Percentiles rank a stretch among this genome's conserved stretches.
Conservation (phyloP, 352 stramenopile genomes). For the Globisporangium carolinianum region DNA sequence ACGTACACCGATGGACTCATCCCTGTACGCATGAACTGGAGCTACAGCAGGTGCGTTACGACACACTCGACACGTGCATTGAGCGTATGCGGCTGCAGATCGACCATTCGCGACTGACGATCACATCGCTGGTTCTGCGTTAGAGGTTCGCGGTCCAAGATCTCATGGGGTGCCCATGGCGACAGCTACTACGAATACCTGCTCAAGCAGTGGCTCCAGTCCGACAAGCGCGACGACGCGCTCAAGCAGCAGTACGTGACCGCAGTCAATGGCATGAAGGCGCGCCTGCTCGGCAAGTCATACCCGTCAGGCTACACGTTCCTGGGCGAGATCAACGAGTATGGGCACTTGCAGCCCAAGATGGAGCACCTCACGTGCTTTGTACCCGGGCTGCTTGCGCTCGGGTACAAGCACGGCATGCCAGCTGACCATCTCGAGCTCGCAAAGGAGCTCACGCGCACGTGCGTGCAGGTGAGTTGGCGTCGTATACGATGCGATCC, state of each 20-base stretch:
- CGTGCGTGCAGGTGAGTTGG: conserved; percentile 53
- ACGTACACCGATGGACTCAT: conserved; percentile 36
- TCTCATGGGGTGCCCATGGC: conserved; percentile 49
- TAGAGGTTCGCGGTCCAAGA: conserved; percentile 13
- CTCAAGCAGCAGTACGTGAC: conserved; percentile 45
- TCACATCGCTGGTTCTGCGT: too few species aligned
- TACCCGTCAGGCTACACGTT: conserved; percentile 32
- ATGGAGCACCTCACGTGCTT: conserved; percentile 90
- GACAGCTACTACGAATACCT: conserved; percentile 79
- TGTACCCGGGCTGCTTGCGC: conserved; percentile 70
- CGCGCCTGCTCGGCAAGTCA: conserved; percentile 28
- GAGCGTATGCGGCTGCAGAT: background rate
- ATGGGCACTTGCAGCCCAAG: conserved; percentile 18
- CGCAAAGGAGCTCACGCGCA: conserved; percentile 62
- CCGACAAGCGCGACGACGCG: conserved; percentile 35
- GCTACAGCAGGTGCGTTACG: conserved; percentile 14
- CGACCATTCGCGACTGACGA: background rate
- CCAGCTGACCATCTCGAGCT: conserved; percentile 46
- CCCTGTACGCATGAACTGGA: conserved; percentile 32
- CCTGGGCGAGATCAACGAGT: conserved; percentile 29
- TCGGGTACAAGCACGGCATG: conserved; percentile 57
- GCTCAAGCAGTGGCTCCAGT: conserved; percentile 67
- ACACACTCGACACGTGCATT: too few species aligned
- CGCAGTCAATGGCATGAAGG: conserved; percentile 43
- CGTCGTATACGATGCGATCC: background rate